Base-by-base conservation (phyloP, 345 rosid species). In the Dovyalis caffra region DNA sequence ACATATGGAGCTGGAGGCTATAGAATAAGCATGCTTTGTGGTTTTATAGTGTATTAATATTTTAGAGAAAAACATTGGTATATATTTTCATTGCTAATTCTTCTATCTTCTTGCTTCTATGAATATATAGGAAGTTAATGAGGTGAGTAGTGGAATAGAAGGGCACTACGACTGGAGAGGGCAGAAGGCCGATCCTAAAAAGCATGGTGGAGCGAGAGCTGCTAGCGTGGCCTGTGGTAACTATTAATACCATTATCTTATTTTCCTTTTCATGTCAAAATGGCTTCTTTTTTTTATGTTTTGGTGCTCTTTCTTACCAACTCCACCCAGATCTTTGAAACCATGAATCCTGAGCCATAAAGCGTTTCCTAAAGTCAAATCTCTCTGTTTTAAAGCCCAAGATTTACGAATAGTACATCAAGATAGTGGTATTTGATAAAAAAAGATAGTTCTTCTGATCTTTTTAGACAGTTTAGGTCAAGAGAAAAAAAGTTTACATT, bases 141-240 rank as follows among this genome's bases (percentile, higher is more conserved):
- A 84, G 73, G 63, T 23, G 81, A 38, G 62, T 40, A 29, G 10
- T 12, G 77, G 68, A 5, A 72, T 58, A 63, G 82, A 69, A 62
- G 86, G 72, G 26, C 77, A 68, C 62, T 83, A 75, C 71, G 87
- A 88, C 74, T 86, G 92, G 92, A 78, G 76, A 74, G 88, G 88
- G 23, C 68, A 74, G 72, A 82, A 76, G 56, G 85, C 86, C 15
- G 70, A 77, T 56, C 74, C 82, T 51, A 77, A 74, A 51, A 82
- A 79, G 56, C 88, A 85, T n/a, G 87, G 88, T 43, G 91, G 91
- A 49, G 34, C 60, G 18, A 74, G 43, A 77, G 84, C 88, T 75
- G 90, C 91, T 25, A 68, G 56, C 20, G 45, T 88, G 23, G 70
- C 84, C 35, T 88, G 87, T 64, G 86, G 90, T 86, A 83, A 74